A percentile compares a stretch with the other conserved stretches of the same genome.
These are phyloP conservation scores for Hibiscus mutabilis DNA, from an alignment of 345 rosid genomes.

Conservation along the genomic window DNA sequence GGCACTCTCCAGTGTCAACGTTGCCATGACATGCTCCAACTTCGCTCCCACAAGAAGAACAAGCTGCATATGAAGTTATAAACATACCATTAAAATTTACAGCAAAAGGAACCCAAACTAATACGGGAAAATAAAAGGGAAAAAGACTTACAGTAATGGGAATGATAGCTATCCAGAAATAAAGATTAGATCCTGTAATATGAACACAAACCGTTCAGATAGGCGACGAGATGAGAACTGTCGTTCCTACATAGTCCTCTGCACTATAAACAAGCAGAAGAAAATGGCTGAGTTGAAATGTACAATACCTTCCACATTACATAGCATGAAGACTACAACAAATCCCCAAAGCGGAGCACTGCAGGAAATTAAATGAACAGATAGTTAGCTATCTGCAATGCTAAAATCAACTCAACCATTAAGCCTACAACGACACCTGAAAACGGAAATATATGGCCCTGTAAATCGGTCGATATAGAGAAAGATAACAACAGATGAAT, in stretches of 20 bases:
- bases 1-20: slow-evolving; percentile 67
- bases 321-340: slow-evolving; percentile 92
- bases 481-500: background rate
- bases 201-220: background rate
- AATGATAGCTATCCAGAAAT: slow-evolving; percentile 93
- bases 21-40: slow-evolving; percentile 87
- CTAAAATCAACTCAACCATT: background rate
- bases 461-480: background rate
- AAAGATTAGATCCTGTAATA: slow-evolving; percentile 79
- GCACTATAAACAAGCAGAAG: no score
- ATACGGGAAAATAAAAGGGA: background rate
- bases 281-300: background rate
- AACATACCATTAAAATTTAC: background rate
- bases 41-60: slow-evolving; percentile 82
- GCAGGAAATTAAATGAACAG: slow-evolving; percentile 29
- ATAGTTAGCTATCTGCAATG: slow-evolving; percentile 15
- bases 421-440: background rate
- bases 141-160: slow-evolving; percentile 64
- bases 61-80: slow-evolving; percentile 33
- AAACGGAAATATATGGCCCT: background rate
- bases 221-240: background rate
- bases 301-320: slow-evolving; percentile 68
- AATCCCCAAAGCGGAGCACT: slow-evolving; percentile 94
- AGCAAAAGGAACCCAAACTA: background rate
- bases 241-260: background rate